Conservation (phyloP, 441 rosid species). For the Bocquillonia castaneifolia region DNA sequence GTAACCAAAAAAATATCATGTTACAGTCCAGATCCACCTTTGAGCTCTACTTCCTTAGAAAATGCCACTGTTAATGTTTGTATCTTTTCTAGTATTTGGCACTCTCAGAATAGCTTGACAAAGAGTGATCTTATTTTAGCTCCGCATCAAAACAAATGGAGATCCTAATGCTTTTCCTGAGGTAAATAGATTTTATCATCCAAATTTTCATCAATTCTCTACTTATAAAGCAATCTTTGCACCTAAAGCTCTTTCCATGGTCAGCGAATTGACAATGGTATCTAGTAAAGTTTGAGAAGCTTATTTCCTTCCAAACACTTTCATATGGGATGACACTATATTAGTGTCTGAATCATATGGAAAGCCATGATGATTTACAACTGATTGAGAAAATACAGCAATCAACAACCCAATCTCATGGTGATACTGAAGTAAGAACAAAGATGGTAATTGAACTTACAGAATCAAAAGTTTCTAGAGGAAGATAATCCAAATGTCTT, state of each 20-base stretch:
- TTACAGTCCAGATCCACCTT: too few relatives aligned
- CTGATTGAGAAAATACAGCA: neutral
- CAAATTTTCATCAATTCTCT: neutral
- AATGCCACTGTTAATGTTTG: neutral
- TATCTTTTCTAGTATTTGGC: neutral
- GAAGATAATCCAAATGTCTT: slow-evolving; percentile 79
- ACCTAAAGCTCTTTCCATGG: neutral
- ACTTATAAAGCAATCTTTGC: neutral
- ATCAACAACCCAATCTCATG: neutral
- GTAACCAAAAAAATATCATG: too few relatives aligned
- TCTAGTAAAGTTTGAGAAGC: slow-evolving; percentile 1
- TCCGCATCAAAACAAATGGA: neutral
- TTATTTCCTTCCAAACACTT: slow-evolving; percentile 1
- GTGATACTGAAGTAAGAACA: neutral
- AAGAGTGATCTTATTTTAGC: neutral
- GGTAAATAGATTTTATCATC: neutral
- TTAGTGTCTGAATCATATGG: neutral
- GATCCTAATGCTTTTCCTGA: neutral
- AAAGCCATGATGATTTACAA: neutral
- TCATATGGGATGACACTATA: neutral
- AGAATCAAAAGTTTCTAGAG: slow-evolving; percentile 88
- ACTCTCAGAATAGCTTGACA: neutral
- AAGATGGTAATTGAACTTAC: slow-evolving; percentile 44
- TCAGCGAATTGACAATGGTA: neutral
- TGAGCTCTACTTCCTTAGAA: neutral